Evolutionary conservation across 768 basidiomycete genomes (phyloP).

Genomic region (Agaricus bisporus): DNA sequence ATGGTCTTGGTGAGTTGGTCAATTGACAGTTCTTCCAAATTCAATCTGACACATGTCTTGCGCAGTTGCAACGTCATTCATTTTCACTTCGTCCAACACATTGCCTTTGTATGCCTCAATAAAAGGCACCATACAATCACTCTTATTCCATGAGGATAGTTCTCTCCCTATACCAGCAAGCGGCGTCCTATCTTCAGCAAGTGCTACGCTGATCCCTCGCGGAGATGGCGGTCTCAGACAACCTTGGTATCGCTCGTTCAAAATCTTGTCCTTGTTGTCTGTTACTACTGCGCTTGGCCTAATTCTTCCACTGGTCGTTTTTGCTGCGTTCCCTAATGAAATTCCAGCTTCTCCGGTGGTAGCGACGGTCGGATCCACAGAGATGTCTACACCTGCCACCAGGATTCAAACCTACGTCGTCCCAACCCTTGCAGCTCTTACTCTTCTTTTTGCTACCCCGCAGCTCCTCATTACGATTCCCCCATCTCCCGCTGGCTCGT

Average conservation of each 20-base stretch:
- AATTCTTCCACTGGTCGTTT: slow-evolving; percentile 53
- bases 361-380: not conserved
- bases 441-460: slow-evolving; percentile 56
- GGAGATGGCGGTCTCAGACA: slow-evolving; percentile 3
- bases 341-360: slow-evolving; percentile 20
- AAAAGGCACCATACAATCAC: slow-evolving; percentile 19
- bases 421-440: slow-evolving; percentile 39
- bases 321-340: slow-evolving; percentile 29
- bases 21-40: not conserved
- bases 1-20: slow-evolving; percentile 50
- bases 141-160: slow-evolving; percentile 1
- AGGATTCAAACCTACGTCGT: slow-evolving; percentile 26
- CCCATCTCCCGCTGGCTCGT: slow-evolving; percentile 38
- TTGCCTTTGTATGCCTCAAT: slow-evolving; percentile 61
- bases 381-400: slow-evolving; percentile 13
- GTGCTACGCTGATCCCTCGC: slow-evolving; percentile 34
- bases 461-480: slow-evolving; percentile 52
- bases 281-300: slow-evolving; percentile 41
- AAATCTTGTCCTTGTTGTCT: slow-evolving; percentile 46
- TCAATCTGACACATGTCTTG: not conserved
- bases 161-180: slow-evolving; percentile 17
- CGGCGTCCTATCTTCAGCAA: slow-evolving; percentile 28
- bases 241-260: slow-evolving; percentile 44
- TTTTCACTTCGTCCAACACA: slow-evolving; percentile 61
- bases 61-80: slow-evolving; percentile 56